Percentiles rank a stretch among this genome's conserved stretches.
Evolutionary conservation across 2,329 filamentous ascomycete genomes (phyloP).

Genomic region (Salinomyces thailandicus): DNA sequence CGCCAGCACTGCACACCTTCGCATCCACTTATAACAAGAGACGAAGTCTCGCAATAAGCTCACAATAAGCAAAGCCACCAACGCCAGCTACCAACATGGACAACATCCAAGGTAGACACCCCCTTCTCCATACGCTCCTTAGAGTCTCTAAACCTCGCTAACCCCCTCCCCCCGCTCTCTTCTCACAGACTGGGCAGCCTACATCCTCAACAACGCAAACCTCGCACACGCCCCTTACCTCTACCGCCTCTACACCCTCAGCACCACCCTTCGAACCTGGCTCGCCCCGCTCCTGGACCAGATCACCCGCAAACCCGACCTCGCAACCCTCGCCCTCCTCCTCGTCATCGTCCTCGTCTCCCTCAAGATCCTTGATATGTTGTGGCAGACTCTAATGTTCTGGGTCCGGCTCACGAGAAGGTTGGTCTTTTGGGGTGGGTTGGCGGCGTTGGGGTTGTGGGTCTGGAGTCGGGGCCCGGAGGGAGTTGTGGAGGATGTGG

Average conservation of each 20-base stretch:
- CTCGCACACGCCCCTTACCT: conserved; percentile 12
- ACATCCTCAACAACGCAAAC: conserved; percentile 16
- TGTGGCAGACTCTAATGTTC: conserved; percentile 63
- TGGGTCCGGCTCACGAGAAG: conserved; percentile 59
- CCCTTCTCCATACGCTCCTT: conserved; percentile 2
- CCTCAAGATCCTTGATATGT: conserved; percentile 55
- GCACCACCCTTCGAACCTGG: conserved; percentile 17
- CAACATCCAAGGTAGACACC: conserved; percentile 18
- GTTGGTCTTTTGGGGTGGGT: conserved; percentile 52
- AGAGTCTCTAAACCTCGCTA: too few relatives aligned
- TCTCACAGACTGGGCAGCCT: conserved; percentile 21
- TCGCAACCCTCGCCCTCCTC: conserved; percentile 45
- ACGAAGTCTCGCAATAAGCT: too few relatives aligned
- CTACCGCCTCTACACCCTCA: conserved; percentile 8
- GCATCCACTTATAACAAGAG: too few relatives aligned
- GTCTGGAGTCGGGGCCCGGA: conserved; percentile 53
- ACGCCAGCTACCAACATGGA: conserved; percentile 18
- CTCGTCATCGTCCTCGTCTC: conserved; percentile 53
- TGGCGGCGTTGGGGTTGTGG: conserved; percentile 47
- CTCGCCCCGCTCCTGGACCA: conserved; percentile 21
- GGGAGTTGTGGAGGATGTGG: conserved; percentile 51
- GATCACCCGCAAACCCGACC: conserved; percentile 31
- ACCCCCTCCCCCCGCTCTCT: too few relatives aligned
- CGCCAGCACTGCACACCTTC: too few relatives aligned
- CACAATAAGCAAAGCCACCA: too few relatives aligned